Conservation (phyloP, 768 basidiomycete species). For the Phlegmacium glaucopus region DNA sequence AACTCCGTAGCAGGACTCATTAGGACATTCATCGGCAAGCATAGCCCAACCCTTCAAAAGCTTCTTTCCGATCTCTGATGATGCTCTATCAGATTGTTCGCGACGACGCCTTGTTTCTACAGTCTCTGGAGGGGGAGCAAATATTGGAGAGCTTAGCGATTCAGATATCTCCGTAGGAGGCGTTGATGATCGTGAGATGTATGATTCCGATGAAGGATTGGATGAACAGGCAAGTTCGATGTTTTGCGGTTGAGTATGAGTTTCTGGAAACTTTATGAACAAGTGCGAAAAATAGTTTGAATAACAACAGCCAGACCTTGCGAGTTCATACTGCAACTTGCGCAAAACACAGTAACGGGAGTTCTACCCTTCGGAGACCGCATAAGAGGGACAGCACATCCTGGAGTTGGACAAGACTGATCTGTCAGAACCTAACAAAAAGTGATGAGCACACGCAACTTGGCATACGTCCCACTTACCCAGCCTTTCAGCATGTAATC, state of each 20-base stretch:
- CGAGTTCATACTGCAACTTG: conserved; percentile 46
- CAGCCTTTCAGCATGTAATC: conserved; percentile 77
- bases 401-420: conserved; percentile 49
- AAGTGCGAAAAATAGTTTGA: too few species aligned
- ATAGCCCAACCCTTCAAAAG: conserved; percentile 85
- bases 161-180: conserved; percentile 76
- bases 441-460: background rate
- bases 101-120: conserved; percentile 65
- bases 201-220: conserved; percentile 44
- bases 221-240: conserved; percentile 4
- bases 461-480: conserved; percentile 36
- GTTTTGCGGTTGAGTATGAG: background rate
- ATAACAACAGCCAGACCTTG: conserved; percentile 23
- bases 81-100: conserved; percentile 79
- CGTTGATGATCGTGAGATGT: conserved; percentile 63
- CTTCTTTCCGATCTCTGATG: conserved; percentile 73
- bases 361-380: conserved; percentile 55
- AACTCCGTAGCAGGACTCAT: conserved; percentile 65
- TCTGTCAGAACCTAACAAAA: conserved; percentile 58
- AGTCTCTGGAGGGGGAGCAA: conserved; percentile 62
- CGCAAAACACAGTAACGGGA: conserved; percentile 54
- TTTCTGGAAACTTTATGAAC: background rate
- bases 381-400: conserved; percentile 69
- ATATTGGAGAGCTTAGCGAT: conserved; percentile 55
- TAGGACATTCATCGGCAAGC: conserved; percentile 84